Conservation (phyloP, 257 asterid species). For the Nicotiana knightiana region DNA sequence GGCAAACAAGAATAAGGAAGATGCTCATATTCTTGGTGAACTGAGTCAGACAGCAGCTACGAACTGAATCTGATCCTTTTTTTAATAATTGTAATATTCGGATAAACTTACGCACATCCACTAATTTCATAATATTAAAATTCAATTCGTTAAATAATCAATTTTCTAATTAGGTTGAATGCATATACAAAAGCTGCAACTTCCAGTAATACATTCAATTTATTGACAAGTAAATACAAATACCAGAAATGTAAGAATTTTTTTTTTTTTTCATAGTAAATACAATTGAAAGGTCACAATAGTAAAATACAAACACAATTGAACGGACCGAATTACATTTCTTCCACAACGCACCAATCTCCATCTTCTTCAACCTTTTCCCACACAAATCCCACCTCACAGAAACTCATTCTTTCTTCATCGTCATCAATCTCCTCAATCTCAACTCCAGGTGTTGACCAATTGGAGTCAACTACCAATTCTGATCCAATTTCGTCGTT, state of each 20-base stretch:
- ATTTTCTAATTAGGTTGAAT: not conserved
- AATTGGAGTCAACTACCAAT: not conserved
- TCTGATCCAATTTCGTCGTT: not conserved
- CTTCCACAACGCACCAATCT: conserved; percentile 71
- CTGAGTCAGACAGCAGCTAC: too few species aligned
- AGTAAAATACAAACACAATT: not conserved
- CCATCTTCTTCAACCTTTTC: conserved; percentile 48
- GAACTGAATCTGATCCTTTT: too few species aligned
- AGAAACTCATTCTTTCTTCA: conserved; percentile 28
- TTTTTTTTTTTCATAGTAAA: not conserved
- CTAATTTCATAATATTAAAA: too few species aligned
- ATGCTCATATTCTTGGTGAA: not conserved
- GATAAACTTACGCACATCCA: too few species aligned
- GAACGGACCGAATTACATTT: conserved; percentile 15
- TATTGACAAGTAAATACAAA: not conserved
- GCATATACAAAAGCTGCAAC: not conserved
- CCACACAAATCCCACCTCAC: conserved; percentile 38
- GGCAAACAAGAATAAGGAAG: not conserved
- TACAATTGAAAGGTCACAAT: not conserved
- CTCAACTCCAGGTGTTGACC: conserved; percentile 1
- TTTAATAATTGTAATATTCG: too few species aligned
- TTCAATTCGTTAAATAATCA: too few species aligned
- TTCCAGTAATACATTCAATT: not conserved
- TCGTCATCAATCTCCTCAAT: conserved; percentile 15
- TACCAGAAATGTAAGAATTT: not conserved